Base-by-base conservation (phyloP, 2,329 filamentous ascomycete species). In the Cladosporium sp. region DNA sequence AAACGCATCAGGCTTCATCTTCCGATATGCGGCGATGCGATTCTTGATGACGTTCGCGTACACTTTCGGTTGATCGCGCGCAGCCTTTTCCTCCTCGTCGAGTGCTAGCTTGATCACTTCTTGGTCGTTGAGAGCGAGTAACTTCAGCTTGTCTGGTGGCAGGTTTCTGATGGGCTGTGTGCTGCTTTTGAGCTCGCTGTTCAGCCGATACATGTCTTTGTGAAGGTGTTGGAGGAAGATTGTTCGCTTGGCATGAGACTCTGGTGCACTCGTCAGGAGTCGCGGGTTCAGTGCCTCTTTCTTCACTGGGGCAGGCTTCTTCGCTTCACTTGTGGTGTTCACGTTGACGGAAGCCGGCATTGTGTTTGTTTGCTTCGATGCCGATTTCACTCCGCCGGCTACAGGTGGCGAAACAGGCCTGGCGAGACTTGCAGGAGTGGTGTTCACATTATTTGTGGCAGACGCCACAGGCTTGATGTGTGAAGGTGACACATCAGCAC, bases 41-140 rank as follows among this genome's bases (percentile, higher is more conserved):
- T 92, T 91, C 74, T 93, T 96, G 76, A 98, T 87, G 28, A 93
- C 82, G 71, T 96, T 97, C 8, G 85, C 82, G 73, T 99, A 99
- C 30, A 98, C 87, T 0, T 84, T 78, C 1, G 84, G 79, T 66
- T 89, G 89, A 18, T 89, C 87, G 14, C 82, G 82, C 1, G 93
- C 93, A 8, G 87, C 81, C 39, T 86, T 86, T 75, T 96, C 88
- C 78, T 99, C 96, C 67, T 93, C 88, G 70, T 94, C 90, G 1
- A 94, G 80, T 0, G 88, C 86, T 67, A 87, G 81, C 69, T 84
- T 86, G 67, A 93, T 89, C 25, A 93, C 81, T 54, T 89, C 85
- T 73, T 91, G 87, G 1, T 87, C 82, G 1, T 84, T 85, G 56
- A 92, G 76, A 18, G 88, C 73, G 2, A 91, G 79, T 16, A 72